Base-by-base conservation (phyloP, 176 grass and related monocot species). In the Rhynchospora breviuscula region DNA sequence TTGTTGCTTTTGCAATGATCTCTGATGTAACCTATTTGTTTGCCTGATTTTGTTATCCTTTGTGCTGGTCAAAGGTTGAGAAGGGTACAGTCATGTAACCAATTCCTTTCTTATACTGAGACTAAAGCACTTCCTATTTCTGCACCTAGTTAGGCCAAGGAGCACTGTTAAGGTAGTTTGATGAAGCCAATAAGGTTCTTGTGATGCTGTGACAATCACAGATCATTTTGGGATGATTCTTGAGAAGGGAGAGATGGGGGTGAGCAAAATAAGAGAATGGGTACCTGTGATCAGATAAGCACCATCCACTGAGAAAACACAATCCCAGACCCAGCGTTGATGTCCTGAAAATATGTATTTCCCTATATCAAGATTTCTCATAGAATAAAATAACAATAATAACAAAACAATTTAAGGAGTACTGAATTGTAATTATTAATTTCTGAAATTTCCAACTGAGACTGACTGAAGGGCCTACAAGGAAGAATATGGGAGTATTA, bases 321-420 rank as follows among this genome's bases (percentile, higher is more conserved):
- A 95, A 81, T 99, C 96, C 93, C 89, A 95, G 9, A 99, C 96
- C 93, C 96, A 93, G 5, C 86, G 91, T 22, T 99, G 96, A 85
- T 99, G 96, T 60, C 96, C 96, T 92, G 80, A 29, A 10, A 51
- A 70, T 13, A 31, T 22, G 1, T 22, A 3, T 22, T 22, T 65
- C 3, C 35, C 35, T 65, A 65, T 22, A 65, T 78, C 17, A 54
- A 47, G 17, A 51, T 49, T 78, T 22, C 26, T 12, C 49, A 70
- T 1, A 71, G 22, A 11, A 45, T 48, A 31, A 12, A 58, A 51
- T 52, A 75, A 73, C 52, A 40, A 67, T 17, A 67, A 67, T 11
- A 71, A 26, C 7, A 43, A 11, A 22, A 8, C 9, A 33, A 67
- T 9, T 63, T 48, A 63, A 35, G 54, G 82, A 26, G 11, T 21